Evolutionary conservation across 1,284 basidiomycete genomes (phyloP).

Genomic region (Cutaneotrichosporon mucoides): DNA sequence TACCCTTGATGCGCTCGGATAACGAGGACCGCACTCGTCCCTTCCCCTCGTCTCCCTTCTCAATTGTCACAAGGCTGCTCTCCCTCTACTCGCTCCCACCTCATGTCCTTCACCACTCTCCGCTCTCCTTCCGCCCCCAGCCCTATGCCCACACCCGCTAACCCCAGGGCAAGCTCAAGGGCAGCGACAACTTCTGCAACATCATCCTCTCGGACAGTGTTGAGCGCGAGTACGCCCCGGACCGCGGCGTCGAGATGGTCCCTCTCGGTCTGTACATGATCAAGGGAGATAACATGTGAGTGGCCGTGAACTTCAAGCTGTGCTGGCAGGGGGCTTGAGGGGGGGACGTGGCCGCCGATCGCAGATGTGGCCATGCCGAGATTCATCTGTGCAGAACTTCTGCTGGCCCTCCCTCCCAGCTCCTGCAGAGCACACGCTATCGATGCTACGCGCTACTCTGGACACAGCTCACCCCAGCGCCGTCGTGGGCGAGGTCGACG

Average conservation of each 20-base stretch:
- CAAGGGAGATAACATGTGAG: constrained; percentile 94
- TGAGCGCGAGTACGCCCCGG: constrained; percentile 82
- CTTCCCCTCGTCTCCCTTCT: no score
- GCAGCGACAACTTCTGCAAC: constrained; percentile 89
- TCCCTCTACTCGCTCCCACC: no score
- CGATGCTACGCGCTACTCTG: no score
- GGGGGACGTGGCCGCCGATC: neutral
- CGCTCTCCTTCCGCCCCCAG: neutral
- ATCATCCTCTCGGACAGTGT: constrained; percentile 85
- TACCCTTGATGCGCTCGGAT: no score
- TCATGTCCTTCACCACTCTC: neutral
- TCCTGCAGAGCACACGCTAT: no score
- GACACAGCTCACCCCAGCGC: constrained; percentile 59
- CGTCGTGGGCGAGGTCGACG: constrained; percentile 86
- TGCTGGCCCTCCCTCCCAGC: neutral
- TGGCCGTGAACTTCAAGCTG: neutral
- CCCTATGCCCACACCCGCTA: neutral
- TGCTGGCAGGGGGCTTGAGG: neutral
- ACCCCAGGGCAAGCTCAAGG: constrained; percentile 75
- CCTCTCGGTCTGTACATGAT: constrained; percentile 95
- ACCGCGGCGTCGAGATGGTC: constrained; percentile 90
- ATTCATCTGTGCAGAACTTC: neutral
- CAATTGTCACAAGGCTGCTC: no score
- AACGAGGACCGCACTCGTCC: no score
- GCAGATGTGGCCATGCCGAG: no score